Evolutionary conservation across 768 basidiomycete genomes (phyloP), one percentile per base, ranked within the genome.

Genomic region (Daedaleopsis nitida): DNA sequence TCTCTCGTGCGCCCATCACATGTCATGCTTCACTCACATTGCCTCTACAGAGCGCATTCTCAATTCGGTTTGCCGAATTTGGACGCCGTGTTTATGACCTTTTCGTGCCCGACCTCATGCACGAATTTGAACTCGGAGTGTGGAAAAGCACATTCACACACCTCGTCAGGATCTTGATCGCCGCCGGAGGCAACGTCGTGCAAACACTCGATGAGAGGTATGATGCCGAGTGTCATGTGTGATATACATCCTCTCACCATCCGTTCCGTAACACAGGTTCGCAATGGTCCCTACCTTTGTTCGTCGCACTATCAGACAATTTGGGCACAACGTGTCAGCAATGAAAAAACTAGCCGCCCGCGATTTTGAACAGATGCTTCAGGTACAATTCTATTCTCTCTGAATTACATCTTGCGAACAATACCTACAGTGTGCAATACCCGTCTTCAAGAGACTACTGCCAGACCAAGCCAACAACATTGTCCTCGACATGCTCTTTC

Each of bases 101-200:
- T 57, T 59, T 77, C 4, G 63, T 69, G 0, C 65, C 67, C 0
- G 75, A 77, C 16, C 55, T 76, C 6, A 59, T 77, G 52, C 76
- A 76, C 37, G 70, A 77, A 38, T 69, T 73, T 27, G 74, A 77
- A 34, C 60, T 76, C 0, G 74, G 76, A 1, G 68, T 70, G 0
- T 76, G 73, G 72, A 76, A 76, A 38, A 42, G 45, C 34, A 3
- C 68, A 43, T 62, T 74, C 38, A 64, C 52, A 4, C 74, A 75
- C 49, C 58, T 75, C 11, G 51, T 74, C 3, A 60, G 65, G 1
- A 64, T 73, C n/a, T 55, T 73, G 0, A 21, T 53, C 12, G 60
- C 63, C 7, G 14, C 10, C 1, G 63, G 54, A 0, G 54, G 12
- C 10, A 57, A 52, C 7, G 32, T 1, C 3, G 34, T 62, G 3